Conservation (phyloP, 805 yeast genomes). For the Ogataea pignaliae region DNA sequence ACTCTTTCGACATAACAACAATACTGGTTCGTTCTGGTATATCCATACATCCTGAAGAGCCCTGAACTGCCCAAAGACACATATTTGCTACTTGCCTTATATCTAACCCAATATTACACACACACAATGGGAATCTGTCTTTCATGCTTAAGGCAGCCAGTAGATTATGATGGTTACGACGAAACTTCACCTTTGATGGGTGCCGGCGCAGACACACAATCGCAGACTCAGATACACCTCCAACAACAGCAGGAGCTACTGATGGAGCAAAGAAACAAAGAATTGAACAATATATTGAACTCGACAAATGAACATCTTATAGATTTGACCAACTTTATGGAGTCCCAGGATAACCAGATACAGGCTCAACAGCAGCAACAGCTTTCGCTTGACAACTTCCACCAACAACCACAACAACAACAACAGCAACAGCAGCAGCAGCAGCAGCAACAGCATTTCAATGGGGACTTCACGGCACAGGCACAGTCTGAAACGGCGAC, state of each 20-base stretch:
- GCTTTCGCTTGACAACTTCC: no score
- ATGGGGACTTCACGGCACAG: neutral
- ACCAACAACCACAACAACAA: neutral
- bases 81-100: no score
- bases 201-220: slow-evolving; percentile 7
- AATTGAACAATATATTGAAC: slow-evolving; percentile 28
- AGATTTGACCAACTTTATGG: slow-evolving; percentile 24
- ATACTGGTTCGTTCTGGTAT: no score
- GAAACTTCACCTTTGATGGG: slow-evolving; percentile 26
- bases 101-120: neutral
- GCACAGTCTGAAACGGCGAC: no score
- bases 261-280: slow-evolving; percentile 28
- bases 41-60: no score
- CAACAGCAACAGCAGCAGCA: neutral
- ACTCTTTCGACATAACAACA: no score
- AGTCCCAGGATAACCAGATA: slow-evolving; percentile 10
- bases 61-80: no score
- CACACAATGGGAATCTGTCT: slow-evolving; percentile 30
- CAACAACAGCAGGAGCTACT: slow-evolving; percentile 23
- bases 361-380: no score
- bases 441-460: neutral
- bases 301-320: slow-evolving; percentile 31
- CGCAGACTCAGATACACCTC: slow-evolving; percentile 12
- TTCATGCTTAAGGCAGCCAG: slow-evolving; percentile 25
- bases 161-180: slow-evolving; percentile 21